Evolutionary conservation across 768 basidiomycete genomes (phyloP).

Genomic region (Thelephora ganbajun): DNA sequence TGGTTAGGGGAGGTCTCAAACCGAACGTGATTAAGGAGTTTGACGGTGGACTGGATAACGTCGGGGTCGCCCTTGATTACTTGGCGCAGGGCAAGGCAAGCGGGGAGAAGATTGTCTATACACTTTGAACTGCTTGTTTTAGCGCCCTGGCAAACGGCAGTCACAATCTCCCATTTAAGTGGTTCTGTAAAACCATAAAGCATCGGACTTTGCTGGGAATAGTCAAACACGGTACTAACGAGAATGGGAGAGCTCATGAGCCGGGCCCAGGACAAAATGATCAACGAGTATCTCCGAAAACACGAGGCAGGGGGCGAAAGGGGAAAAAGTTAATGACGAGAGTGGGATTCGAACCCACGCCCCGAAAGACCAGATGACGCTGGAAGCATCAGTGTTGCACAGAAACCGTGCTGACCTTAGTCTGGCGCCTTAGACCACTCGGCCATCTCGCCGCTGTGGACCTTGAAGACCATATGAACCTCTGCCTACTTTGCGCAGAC

Average conservation of each 20-base stretch:
- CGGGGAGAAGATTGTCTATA: constrained; percentile 14
- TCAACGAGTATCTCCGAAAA: no score
- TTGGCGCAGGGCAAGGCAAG: constrained; percentile 16
- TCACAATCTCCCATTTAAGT: no score
- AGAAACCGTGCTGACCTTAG: constrained; percentile 30
- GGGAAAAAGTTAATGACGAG: constrained; percentile 3
- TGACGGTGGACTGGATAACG: constrained; percentile 8
- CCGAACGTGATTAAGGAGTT: constrained; percentile 9
- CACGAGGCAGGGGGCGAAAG: not conserved
- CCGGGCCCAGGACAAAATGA: no score
- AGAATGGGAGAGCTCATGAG: no score
- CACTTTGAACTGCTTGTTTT: no score
- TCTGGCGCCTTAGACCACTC: constrained; percentile 87
- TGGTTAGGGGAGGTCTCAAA: constrained; percentile 9
- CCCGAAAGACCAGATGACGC: not conserved
- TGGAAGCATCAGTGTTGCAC: no score
- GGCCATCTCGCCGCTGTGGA: constrained; percentile 42
- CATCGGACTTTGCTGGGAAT: no score
- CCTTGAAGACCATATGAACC: no score
- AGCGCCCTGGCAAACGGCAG: no score
- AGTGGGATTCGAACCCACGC: constrained; percentile 12
- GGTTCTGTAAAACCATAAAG: no score
- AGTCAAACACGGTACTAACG: no score
- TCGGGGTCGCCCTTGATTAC: constrained; percentile 9
- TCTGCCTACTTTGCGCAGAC: no score